Evolutionary conservation across 306 rosid genomes (phyloP).

Genomic region (Elaeagnus macrophylla): DNA sequence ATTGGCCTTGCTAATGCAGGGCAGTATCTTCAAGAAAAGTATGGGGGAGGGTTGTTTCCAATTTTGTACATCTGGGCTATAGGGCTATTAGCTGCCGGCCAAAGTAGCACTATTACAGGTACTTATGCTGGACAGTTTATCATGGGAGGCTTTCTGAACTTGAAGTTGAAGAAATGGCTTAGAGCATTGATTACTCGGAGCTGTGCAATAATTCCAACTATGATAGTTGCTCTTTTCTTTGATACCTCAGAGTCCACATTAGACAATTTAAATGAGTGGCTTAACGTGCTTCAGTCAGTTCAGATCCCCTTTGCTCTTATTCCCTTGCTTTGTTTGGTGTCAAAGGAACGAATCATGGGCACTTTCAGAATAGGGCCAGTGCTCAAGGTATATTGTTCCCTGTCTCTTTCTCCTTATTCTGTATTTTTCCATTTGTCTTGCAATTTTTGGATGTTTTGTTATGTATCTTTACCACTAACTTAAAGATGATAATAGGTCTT

Average conservation of each 20-base stretch:
- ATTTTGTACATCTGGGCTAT: conserved; percentile 91
- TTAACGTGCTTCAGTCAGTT: conserved; percentile 88
- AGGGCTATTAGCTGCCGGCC: conserved; percentile 93
- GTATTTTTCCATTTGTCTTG: not conserved
- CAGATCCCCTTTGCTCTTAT: conserved; percentile 97
- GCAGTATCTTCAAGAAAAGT: conserved; percentile 75
- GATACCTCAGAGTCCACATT: conserved; percentile 62
- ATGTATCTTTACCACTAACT: too few species aligned
- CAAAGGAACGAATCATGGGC: conserved; percentile 91
- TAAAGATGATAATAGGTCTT: too few species aligned
- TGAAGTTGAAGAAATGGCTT: conserved; percentile 86
- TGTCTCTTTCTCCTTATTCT: conserved; percentile 11
- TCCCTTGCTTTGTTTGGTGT: conserved; percentile 86
- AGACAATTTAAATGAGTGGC: conserved; percentile 90
- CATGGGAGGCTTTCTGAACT: conserved; percentile 89
- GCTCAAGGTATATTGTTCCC: conserved; percentile 52
- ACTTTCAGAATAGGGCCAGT: conserved; percentile 63
- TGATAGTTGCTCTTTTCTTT: conserved; percentile 70
- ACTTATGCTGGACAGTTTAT: conserved; percentile 99
- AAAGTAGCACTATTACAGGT: conserved; percentile 96
- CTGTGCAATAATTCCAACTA: conserved; percentile 79
- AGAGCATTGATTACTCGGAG: conserved; percentile 87
- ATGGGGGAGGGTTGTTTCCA: conserved; percentile 83
- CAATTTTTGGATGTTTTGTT: too few species aligned
- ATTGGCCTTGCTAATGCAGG: conserved; percentile 94